phyloP scores from a whole-genome alignment of 768 basidiomycete species.

The Stropharia rugosoannulata region DNA sequence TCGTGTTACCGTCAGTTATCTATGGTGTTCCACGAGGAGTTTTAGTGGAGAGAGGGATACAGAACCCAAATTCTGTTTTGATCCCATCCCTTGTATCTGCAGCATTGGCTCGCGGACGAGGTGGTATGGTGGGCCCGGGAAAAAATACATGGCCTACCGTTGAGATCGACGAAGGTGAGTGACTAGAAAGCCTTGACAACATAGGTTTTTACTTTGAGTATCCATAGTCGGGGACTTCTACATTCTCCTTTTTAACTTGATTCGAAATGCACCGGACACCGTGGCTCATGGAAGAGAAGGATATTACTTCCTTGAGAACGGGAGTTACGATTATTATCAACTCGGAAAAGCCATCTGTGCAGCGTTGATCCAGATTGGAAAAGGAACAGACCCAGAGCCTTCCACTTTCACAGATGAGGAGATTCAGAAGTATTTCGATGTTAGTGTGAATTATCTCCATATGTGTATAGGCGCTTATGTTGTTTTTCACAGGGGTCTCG shows the following conservation, averaged over 20 bases:
- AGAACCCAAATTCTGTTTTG: slow-evolving; percentile 49
- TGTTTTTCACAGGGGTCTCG: not conserved
- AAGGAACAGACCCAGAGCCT: slow-evolving; percentile 35
- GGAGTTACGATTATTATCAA: slow-evolving; percentile 43
- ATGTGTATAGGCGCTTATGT: not conserved
- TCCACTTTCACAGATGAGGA: slow-evolving; percentile 47
- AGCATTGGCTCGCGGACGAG: slow-evolving; percentile 43
- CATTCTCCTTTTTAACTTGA: slow-evolving; percentile 39
- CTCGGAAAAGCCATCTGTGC: slow-evolving; percentile 37
- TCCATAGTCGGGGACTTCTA: slow-evolving; percentile 41
- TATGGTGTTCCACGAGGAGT: slow-evolving; percentile 48
- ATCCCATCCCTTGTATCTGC: slow-evolving; percentile 49
- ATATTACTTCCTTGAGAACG: slow-evolving; percentile 51
- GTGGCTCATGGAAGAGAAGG: slow-evolving; percentile 49
- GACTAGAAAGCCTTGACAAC: not conserved
- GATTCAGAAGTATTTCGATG: slow-evolving; percentile 36
- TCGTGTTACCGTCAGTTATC: slow-evolving; percentile 53
- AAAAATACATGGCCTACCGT: slow-evolving; percentile 58
- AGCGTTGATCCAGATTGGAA: slow-evolving; percentile 35
- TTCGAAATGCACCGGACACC: slow-evolving; percentile 21
- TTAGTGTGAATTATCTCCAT: slow-evolving; percentile 9
- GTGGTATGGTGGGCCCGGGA: slow-evolving; percentile 54
- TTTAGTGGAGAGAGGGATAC: slow-evolving; percentile 51
- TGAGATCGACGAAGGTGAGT: slow-evolving; percentile 48
- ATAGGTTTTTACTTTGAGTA: not conserved